These are phyloP conservation scores for Moringa oleifera DNA, from an alignment of 345 rosid species.

Conservation along the genomic window DNA sequence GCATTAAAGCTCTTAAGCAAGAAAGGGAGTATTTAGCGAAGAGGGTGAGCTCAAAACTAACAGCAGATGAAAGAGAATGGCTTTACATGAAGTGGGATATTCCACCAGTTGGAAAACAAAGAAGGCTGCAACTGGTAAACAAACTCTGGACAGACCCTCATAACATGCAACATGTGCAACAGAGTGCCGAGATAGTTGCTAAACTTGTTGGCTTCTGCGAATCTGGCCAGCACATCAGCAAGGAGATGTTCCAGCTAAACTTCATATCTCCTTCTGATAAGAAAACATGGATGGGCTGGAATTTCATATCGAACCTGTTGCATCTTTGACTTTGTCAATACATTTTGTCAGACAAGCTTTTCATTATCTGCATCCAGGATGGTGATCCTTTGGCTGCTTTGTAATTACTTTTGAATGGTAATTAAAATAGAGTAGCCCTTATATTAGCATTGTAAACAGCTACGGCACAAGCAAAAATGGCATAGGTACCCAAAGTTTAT, in stretches of 20 bases:
- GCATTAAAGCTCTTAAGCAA: conserved; percentile 75
- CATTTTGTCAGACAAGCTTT: background rate
- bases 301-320: conserved; percentile 68
- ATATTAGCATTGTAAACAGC: too few species aligned
- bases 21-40: conserved; percentile 87
- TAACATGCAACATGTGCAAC: conserved; percentile 58
- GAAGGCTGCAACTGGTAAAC: conserved; percentile 79
- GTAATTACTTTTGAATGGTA: background rate
- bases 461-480: too few species aligned
- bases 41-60: conserved; percentile 69
- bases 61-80: conserved; percentile 73
- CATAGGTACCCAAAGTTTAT: too few species aligned
- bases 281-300: conserved; percentile 97
- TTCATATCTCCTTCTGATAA: conserved; percentile 70
- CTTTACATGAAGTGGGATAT: conserved; percentile 82
- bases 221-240: conserved; percentile 60
- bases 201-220: conserved; percentile 91
- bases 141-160: conserved; percentile 87
- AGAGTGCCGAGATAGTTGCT: conserved; percentile 77
- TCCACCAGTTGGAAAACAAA: conserved; percentile 73
- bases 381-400: background rate
- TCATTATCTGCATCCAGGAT: background rate
- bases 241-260: conserved; percentile 88
- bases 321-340: conserved; percentile 24
- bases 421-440: too few species aligned